Evolutionary conservation across 176 grass and related monocot genomes (phyloP).

Genomic region (Avena eriantha): DNA sequence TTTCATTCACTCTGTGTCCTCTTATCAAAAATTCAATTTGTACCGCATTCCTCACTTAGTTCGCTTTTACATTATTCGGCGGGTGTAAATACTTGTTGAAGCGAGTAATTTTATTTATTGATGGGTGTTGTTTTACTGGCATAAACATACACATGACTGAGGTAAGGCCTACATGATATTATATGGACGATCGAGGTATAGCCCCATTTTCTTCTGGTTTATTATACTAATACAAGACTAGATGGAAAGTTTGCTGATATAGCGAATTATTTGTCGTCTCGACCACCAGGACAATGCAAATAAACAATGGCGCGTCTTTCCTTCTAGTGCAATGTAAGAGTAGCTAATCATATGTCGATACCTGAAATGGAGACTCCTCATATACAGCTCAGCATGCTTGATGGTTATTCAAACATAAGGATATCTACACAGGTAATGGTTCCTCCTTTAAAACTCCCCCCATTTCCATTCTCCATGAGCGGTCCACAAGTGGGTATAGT

Average conservation of each 20-base stretch:
- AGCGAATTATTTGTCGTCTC: not conserved
- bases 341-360: not conserved
- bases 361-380: not conserved
- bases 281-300: not conserved
- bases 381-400: not conserved
- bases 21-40: not conserved
- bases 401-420: not conserved
- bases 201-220: not conserved
- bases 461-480: constrained; percentile 88
- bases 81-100: too few species aligned
- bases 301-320: not conserved
- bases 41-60: not conserved
- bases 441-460: constrained; percentile 75
- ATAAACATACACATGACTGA: too few species aligned
- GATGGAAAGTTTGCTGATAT: not conserved
- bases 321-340: not conserved
- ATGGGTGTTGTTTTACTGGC: not conserved
- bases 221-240: not conserved
- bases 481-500: constrained; percentile 74
- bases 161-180: not conserved
- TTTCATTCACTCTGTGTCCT: not conserved
- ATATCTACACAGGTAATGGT: constrained; percentile 54
- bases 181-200: not conserved
- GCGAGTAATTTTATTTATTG: not conserved
- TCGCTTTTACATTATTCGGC: too few species aligned